phyloP scores from a whole-genome alignment of 78 protist species.

The Creolimax fragrantissima region DNA sequence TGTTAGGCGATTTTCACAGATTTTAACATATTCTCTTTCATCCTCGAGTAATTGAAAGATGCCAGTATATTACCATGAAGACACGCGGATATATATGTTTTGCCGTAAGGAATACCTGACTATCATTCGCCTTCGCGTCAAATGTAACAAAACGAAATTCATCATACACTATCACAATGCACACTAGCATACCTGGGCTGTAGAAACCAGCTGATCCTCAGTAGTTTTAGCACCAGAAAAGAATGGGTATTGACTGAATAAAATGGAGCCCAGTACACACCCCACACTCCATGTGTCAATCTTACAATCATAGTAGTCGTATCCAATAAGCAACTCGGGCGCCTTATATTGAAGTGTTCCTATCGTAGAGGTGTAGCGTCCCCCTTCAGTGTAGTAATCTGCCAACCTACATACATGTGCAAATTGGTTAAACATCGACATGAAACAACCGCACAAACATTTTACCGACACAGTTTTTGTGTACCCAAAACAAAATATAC shows the following conservation, averaged over 20 bases:
- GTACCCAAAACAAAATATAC: too few species aligned
- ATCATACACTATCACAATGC: neutral
- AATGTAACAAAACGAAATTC: neutral
- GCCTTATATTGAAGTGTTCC: neutral
- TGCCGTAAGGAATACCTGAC: neutral
- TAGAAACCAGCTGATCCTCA: neutral
- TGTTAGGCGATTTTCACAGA: neutral
- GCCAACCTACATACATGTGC: neutral
- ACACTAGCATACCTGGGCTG: neutral
- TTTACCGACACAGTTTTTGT: too few species aligned
- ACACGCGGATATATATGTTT: neutral
- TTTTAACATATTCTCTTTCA: neutral
- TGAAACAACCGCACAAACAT: too few species aligned
- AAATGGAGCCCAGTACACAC: neutral
- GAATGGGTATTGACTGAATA: neutral
- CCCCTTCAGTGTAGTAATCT: neutral
- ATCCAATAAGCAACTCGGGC: neutral
- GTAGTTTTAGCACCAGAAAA: neutral
- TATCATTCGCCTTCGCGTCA: neutral
- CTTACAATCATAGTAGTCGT: neutral
- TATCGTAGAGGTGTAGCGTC: neutral
- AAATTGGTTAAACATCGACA: too few species aligned
- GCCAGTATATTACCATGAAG: neutral
- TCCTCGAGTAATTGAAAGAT: neutral
- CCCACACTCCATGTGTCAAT: neutral